Percentiles rank a stretch among this genome's conserved stretches.
phyloP scores from a whole-genome alignment of 2,329 filamentous ascomycete species.

The Epicoccum nigrum region DNA sequence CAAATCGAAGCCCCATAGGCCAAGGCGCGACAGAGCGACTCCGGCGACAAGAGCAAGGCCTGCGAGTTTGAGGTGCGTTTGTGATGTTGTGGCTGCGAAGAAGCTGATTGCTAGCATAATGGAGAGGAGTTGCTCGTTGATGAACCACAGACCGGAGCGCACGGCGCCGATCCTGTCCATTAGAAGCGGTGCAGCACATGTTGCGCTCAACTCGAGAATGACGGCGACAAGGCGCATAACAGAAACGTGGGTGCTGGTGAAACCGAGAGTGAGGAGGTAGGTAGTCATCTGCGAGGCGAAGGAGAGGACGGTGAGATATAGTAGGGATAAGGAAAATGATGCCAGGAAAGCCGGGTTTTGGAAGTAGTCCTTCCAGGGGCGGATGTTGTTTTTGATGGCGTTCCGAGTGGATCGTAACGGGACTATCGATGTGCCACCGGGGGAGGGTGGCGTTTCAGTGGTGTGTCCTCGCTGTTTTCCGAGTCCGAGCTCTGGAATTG shows the following conservation, averaged over 20 bases:
- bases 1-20: slow-evolving; percentile 57
- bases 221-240: slow-evolving; percentile 60
- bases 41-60: slow-evolving; percentile 46
- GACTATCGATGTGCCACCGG: slow-evolving; percentile 10
- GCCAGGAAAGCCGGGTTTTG: slow-evolving; percentile 64
- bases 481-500: slow-evolving; percentile 39
- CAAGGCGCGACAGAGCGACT: slow-evolving; percentile 51
- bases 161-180: slow-evolving; percentile 59
- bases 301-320: slow-evolving; percentile 61
- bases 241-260: slow-evolving; percentile 60
- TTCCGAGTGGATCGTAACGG: slow-evolving; percentile 3
- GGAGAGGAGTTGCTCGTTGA: slow-evolving; percentile 70
- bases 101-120: slow-evolving; percentile 50
- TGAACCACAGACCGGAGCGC: slow-evolving; percentile 72
- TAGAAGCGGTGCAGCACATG: slow-evolving; percentile 63
- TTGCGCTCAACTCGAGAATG: slow-evolving; percentile 65
- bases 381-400: slow-evolving; percentile 14
- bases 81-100: slow-evolving; percentile 23
- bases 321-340: slow-evolving; percentile 63
- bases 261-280: slow-evolving; percentile 63
- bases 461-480: slow-evolving; percentile 14
- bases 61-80: slow-evolving; percentile 25
- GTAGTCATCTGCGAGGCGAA: slow-evolving; percentile 67
- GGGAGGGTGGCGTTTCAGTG: slow-evolving; percentile 16
- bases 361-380: slow-evolving; percentile 53